phyloP scores from a whole-genome alignment of 139 green algal genomes.

The Tetradesmus lagerheimii region DNA sequence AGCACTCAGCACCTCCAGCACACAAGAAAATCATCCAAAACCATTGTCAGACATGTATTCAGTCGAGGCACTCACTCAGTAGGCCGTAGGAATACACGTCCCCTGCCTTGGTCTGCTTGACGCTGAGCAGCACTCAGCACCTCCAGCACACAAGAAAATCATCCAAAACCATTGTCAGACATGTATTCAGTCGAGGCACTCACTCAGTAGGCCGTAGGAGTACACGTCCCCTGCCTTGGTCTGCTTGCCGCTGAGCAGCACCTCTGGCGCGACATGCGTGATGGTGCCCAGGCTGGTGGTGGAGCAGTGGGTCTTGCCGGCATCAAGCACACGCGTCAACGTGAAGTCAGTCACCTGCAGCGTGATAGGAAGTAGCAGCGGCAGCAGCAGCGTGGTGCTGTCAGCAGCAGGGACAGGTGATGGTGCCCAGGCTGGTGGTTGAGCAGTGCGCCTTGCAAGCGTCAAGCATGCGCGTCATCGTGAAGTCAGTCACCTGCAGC shows the following conservation, averaged over 20 bases:
- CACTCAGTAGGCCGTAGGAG: not conserved
- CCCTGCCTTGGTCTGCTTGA: not conserved
- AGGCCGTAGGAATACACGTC: not conserved
- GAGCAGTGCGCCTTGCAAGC: not conserved
- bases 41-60: no score
- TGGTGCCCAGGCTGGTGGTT: no score
- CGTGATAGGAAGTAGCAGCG: not conserved
- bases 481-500: not conserved
- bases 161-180: no score
- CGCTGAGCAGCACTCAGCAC: not conserved
- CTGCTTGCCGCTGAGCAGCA: not conserved
- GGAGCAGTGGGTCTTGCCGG: not conserved
- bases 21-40: no score
- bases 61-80: no score
- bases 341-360: not conserved
- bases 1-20: no score
- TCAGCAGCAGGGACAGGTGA: no score
- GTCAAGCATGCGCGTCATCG: not conserved
- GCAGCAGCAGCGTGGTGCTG: not conserved
- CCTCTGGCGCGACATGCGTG: not conserved
- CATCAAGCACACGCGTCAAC: not conserved
- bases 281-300: not conserved
- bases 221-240: not conserved
- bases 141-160: no score
- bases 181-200: not conserved